Evolutionary conservation across 2,329 filamentous ascomycete species (phyloP).

Genomic region (Furcasterigmium furcatum): DNA sequence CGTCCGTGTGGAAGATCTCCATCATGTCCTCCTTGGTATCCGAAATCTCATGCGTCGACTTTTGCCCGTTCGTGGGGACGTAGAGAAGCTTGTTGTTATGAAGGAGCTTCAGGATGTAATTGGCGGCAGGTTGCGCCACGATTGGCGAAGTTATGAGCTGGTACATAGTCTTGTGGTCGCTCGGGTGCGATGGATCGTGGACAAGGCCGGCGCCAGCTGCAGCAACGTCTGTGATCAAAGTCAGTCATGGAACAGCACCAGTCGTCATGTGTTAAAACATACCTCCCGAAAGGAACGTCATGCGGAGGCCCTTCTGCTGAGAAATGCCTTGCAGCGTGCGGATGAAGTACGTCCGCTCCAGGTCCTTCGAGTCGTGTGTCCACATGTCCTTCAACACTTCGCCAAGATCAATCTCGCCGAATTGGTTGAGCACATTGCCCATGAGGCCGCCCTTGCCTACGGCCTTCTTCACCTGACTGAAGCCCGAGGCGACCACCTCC

Average conservation of each 20-base stretch:
- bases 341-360: conserved; percentile 94
- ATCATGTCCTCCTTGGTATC: conserved; percentile 99
- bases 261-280: conserved; percentile 22
- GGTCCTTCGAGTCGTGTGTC: conserved; percentile 97
- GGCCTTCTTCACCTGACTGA: conserved; percentile 92
- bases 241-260: conserved; percentile 13
- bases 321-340: conserved; percentile 92
- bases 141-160: conserved; percentile 92
- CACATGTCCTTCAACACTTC: conserved; percentile 96
- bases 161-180: conserved; percentile 99
- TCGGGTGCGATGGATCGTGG: conserved; percentile 87
- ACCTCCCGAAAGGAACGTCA: conserved; percentile 95
- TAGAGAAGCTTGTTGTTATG: conserved; percentile 93
- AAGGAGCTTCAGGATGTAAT: conserved; percentile 89
- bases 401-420: conserved; percentile 90
- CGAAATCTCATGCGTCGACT: conserved; percentile 67
- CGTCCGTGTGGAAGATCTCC: conserved; percentile 97
- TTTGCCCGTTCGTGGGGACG: conserved; percentile 81
- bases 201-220: conserved; percentile 88
- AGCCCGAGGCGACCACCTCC: conserved; percentile 86
- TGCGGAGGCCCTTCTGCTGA: conserved; percentile 90
- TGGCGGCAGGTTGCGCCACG: conserved; percentile 81
- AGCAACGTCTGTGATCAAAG: conserved; percentile 66
- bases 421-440: conserved; percentile 92
- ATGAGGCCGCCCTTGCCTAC: conserved; percentile 94